These are phyloP conservation scores for Globisporangium megalacanthum DNA, from an alignment of 352 stramenopile genomes.

Conservation along the genomic window DNA sequence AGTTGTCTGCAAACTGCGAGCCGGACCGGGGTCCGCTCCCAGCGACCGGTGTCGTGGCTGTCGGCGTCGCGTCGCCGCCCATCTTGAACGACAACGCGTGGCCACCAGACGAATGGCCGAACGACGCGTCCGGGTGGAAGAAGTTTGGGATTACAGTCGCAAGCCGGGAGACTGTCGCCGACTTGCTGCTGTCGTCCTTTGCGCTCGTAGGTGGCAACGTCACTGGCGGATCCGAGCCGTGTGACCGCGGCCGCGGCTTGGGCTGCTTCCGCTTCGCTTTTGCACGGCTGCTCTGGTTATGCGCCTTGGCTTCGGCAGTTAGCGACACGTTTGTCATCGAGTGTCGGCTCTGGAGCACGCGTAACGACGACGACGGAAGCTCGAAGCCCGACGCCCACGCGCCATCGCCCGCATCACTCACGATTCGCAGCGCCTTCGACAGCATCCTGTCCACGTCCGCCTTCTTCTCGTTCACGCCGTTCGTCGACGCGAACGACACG, in stretches of 20 bases:
- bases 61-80: slow-evolving; percentile 2
- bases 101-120: not conserved
- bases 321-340: not conserved
- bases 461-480: slow-evolving; percentile 16
- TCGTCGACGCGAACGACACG: not conserved
- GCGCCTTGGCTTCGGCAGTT: not conserved
- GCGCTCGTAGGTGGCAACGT: not conserved
- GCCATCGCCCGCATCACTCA: slow-evolving; percentile 8
- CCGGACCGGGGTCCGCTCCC: not conserved
- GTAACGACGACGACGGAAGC: not conserved
- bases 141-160: slow-evolving; percentile 29
- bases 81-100: not conserved
- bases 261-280: slow-evolving; percentile 7
- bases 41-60: not conserved
- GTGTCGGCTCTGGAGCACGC: not conserved
- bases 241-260: slow-evolving; percentile 12
- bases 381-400: not conserved
- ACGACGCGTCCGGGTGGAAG: slow-evolving; percentile 31
- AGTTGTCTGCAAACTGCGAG: not conserved
- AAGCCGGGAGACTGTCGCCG: slow-evolving; percentile 15
- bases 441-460: slow-evolving; percentile 13
- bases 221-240: slow-evolving; percentile 10
- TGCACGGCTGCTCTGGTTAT: slow-evolving; percentile 1
- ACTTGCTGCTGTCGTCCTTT: slow-evolving; percentile 7
- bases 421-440: slow-evolving; percentile 10